Percentiles rank a stretch among this genome's conserved stretches.
Evolutionary conservation across 2,329 filamentous ascomycete species (phyloP).

Genomic region (Penicillium digitatum): DNA sequence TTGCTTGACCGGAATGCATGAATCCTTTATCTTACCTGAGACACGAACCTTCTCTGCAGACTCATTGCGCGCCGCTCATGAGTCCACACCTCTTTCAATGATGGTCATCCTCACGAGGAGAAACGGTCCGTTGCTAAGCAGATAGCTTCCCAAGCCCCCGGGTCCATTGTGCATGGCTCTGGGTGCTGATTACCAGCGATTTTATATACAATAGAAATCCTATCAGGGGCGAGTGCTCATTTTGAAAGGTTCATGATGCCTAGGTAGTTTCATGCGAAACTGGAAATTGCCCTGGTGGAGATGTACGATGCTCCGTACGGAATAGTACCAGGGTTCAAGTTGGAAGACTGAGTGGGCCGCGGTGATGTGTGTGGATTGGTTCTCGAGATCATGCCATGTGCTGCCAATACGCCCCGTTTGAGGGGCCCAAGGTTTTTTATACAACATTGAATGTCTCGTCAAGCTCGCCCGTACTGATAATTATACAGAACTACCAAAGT

Average conservation of each 20-base stretch:
- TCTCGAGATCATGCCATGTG: conserved; percentile 1
- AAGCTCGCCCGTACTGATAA: background rate
- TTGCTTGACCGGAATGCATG: background rate
- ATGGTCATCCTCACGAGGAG: background rate
- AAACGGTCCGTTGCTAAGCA: background rate
- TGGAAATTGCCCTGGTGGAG: background rate
- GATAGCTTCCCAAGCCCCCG: background rate
- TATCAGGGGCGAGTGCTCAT: background rate
- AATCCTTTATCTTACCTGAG: no score
- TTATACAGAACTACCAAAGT: background rate
- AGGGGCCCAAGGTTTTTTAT: background rate
- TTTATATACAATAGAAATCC: background rate
- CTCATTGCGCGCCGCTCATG: background rate
- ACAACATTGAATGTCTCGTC: background rate
- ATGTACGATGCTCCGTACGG: background rate
- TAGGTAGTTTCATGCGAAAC: background rate
- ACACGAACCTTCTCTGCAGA: background rate
- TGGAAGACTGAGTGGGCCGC: background rate
- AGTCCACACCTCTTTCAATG: background rate
- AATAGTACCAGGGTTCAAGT: background rate
- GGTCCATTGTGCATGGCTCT: background rate
- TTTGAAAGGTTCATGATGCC: background rate
- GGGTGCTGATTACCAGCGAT: background rate
- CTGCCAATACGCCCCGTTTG: background rate
- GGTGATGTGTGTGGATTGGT: background rate